Base-by-base conservation (phyloP, 2,329 filamentous ascomycete species). In the Penicillium fuscoglaucum region DNA sequence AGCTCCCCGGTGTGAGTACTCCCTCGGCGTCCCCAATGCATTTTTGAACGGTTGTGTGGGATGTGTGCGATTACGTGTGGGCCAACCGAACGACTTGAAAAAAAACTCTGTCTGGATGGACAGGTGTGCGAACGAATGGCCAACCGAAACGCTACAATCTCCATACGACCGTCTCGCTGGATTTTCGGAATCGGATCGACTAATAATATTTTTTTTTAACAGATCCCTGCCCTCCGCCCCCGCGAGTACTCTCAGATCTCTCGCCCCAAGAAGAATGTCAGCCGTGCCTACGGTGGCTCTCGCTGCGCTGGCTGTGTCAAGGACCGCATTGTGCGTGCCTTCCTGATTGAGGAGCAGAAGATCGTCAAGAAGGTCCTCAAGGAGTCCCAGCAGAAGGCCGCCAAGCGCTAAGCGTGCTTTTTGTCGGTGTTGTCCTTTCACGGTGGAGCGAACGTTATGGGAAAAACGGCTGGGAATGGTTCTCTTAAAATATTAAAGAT, bases 311-410 rank as follows among this genome's bases (percentile, higher is more conserved):
- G 91, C 87, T 99, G 95, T 82, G 95, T 99, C 72, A 93, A 93
- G 82, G 95, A 99, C 85, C 90, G 95, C 74, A 91, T 99, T 72
- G 91, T 97, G 72, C 91, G 95, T 73, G 95, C 95, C 67, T 99
- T 99, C 89, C 84, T 99, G 80, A 98, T 99, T 70, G 96, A 99
- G 86, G 95, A 99, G 88, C 95, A 99, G 87, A 99, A 99, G 91
- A 98, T 99, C 75, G 95, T 99, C 83, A 99, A 99, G 92, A 99
- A 99, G 91, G 95, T 99, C 75, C 87, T 98, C 80, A 97, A 97
- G 90, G 93, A 98, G 87, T 87, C 85, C 66, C 91, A 96, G 84
- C 90, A 91, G 85, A 90, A 78, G 74, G 72, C 74, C 65, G 74
- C 72, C 67, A 78, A 78, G 75, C 76, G 75, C 70, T 78, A 78